Conservation (phyloP, 331 rosid species). For the Quercus tomentella region DNA sequence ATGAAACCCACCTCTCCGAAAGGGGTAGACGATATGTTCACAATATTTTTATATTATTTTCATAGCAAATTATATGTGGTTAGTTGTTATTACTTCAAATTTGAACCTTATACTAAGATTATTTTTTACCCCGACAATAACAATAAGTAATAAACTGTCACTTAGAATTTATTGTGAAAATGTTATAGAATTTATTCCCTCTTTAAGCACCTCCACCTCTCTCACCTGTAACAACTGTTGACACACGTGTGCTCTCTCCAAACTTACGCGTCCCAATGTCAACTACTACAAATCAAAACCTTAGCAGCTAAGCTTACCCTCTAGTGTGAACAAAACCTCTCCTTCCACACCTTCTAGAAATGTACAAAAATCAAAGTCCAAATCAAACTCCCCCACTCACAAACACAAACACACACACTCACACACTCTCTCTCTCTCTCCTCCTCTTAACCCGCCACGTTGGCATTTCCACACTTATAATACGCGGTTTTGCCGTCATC, state of each 20-base stretch:
- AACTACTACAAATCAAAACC: constrained; percentile 10
- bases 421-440: constrained; percentile 3
- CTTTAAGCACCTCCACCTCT: no score
- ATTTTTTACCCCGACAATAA: rapidly evolving
- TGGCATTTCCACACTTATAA: not conserved
- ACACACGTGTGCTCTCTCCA: not conserved
- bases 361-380: not conserved
- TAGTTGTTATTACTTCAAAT: no score
- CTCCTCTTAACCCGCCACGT: constrained; percentile 6
- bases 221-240: no score
- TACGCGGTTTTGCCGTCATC: constrained; percentile 48
- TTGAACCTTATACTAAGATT: rapidly evolving
- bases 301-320: constrained; percentile 28
- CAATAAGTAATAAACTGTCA: rapidly evolving
- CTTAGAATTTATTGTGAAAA: no score
- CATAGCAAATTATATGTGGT: rapidly evolving
- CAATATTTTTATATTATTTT: rapidly evolving
- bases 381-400: not conserved
- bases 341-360: constrained; percentile 46
- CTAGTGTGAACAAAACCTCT: constrained; percentile 31
- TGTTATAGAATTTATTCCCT: rapidly evolving
- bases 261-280: not conserved
- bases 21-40: rapidly evolving
- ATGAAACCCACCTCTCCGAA: no score
- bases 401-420: not conserved